Evolutionary conservation across 2,329 filamentous ascomycete species (phyloP), one percentile per base, ranked within the genome.

Genomic region (Rhynchosporium secalis): DNA sequence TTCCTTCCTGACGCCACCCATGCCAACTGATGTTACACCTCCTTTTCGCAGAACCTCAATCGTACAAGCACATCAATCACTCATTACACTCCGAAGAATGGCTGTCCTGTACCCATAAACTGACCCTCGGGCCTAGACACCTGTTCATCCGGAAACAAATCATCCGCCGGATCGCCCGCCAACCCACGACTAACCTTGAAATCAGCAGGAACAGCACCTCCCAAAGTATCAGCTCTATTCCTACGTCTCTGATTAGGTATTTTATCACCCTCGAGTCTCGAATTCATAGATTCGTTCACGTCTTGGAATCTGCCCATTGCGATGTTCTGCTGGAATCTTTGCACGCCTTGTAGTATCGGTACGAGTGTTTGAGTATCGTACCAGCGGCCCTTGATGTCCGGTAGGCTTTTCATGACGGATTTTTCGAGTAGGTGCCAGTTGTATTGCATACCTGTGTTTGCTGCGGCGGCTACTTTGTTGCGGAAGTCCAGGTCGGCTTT

Each of bases 341-440:
- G 67, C 3, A 61, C 62, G 13, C 72, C 72, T 9, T 71, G 67
- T 2, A 77, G 65, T 41, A 75, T 73, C 0, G 75, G 75, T 3
- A 84, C 77, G 3, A 86, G 74, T 1, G 80, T 71, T 47, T 76
- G 78, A 2, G 80, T 80, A 71, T 86, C 84, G 71, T 86, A 86
- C 84, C 84, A 86, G 9, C 84, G 78, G 7, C 84, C 84, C 69
- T 84, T 84, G 68, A 86, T 73, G 46, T 84, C 80, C 15, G 76
- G 70, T 7, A 84, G 71, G 10, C 62, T 58, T 20, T 69, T 69
- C 2, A 76, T 65, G 13, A 70, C 72, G 38, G 65, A 62, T 36
- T 70, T 67, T 48, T 74, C 72, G 3, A 73, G 58, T 4, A 74
- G 58, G 28, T 65, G 62, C 73, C 73, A 75, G 59, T 74, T 72